phyloP scores from a whole-genome alignment of 2,329 filamentous ascomycete genomes.

The Epichloe aotearoae region DNA sequence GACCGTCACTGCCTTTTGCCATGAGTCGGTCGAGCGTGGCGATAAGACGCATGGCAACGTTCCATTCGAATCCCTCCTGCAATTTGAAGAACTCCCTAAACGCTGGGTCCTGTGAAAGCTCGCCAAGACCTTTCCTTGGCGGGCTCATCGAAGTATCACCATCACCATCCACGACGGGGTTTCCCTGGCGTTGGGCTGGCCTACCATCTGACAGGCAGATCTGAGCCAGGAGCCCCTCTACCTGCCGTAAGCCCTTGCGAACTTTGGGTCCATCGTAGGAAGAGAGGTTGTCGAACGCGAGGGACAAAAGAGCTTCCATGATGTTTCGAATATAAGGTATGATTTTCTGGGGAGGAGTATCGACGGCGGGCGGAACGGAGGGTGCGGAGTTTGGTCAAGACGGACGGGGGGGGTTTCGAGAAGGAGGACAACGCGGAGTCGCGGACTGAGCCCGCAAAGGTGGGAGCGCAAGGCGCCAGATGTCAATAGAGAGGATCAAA shows the following conservation, averaged over 20 bases:
- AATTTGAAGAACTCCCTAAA: constrained; percentile 96
- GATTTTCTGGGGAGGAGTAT: neutral
- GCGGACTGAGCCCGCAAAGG: neutral
- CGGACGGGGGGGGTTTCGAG: neutral
- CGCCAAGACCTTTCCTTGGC: constrained; percentile 49
- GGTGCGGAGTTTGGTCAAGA: neutral
- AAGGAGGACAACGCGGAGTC: neutral
- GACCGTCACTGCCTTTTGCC: constrained; percentile 67
- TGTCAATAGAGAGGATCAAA: constrained; percentile 19
- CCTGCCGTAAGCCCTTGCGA: constrained; percentile 83
- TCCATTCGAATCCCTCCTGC: constrained; percentile 97
- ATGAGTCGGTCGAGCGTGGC: constrained; percentile 76
- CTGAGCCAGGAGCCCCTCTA: constrained; percentile 85
- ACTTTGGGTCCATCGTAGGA: constrained; percentile 84
- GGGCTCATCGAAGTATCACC: constrained; percentile 15
- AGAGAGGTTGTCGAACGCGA: constrained; percentile 92
- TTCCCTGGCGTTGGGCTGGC: constrained; percentile 4
- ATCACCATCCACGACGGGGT: neutral
- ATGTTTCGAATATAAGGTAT: constrained; percentile 10
- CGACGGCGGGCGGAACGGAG: neutral
- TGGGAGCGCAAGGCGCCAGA: constrained; percentile 1
- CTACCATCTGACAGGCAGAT: constrained; percentile 60
- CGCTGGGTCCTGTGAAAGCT: constrained; percentile 69
- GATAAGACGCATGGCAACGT: constrained; percentile 77
- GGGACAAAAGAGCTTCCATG: constrained; percentile 86